Base-by-base conservation (phyloP, 805 yeast species). In the Myxozyma udenii region DNA sequence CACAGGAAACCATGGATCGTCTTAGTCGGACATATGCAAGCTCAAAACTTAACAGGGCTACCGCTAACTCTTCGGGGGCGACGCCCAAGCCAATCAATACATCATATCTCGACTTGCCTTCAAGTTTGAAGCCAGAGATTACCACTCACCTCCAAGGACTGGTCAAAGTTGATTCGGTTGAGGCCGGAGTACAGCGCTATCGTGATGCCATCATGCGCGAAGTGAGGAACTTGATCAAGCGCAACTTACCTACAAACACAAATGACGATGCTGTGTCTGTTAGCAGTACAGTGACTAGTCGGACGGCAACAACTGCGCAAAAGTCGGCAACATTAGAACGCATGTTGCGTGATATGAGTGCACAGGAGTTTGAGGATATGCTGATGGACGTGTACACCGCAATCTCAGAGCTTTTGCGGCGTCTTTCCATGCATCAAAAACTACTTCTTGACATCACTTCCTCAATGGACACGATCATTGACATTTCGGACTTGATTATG, bases 351-450 rank as follows among this genome's bases (percentile, higher is more conserved):
- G 77, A 78, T 1, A 75, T 88, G 75, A 74, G 88, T 0, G 84
- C 93, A 0, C 68, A 70, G 12, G 96, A 87, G 52, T 89, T 89
- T 64, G 87, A 85, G 61, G 72, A 69, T 1, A 84, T 89, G 87
- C 66, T 87, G 39, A 66, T 75, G 1, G 72, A 71, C 25, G 82
- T 83, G 3, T 87, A 78, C 59, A 69, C 86, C 0, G 76, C 79
- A 19, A 72, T 85, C 2, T 79, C 88, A 0, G 95, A 85, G 62
- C 81, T 87, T 18, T 71, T 89, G 23, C 73, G 91, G 56, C 76
- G 95, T 51, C 71, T 90, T 26, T 80, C 87, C 0, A 71, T 79
- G 6, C 96, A 89, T 52, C 95, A 89, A 64, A 89, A 88, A 66
- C 61, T 87, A 3, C 67, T 91, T 25, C 73, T 93, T 12, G 93